phyloP scores from a whole-genome alignment of 192 early-diverging fungal genomes.

The Cladochytrium replicatum region DNA sequence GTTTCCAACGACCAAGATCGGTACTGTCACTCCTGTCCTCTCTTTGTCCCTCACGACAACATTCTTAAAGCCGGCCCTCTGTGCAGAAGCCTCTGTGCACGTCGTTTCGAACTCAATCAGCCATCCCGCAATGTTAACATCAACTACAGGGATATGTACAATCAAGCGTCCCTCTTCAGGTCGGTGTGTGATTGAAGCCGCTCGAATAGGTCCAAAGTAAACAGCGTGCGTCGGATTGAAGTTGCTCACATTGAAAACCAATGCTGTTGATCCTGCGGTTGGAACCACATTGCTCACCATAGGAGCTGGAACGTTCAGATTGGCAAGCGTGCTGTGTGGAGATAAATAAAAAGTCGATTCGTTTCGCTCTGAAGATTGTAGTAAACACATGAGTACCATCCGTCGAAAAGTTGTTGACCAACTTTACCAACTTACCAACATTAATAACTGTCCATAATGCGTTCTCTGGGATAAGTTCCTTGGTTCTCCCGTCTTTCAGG shows the following conservation, averaged over 20 bases:
- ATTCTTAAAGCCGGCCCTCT: slow-evolving; percentile 2
- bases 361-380: not conserved
- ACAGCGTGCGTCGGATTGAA: no score
- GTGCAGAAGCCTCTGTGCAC: slow-evolving; percentile 7
- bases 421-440: no score
- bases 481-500: slow-evolving; percentile 31
- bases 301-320: not conserved
- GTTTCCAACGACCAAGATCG: slow-evolving; percentile 10
- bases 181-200: slow-evolving; percentile 7
- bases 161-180: not conserved
- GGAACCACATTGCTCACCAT: slow-evolving; percentile 1
- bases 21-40: not conserved
- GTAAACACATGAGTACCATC: no score
- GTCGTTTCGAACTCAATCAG: not conserved
- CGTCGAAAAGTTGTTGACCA: no score
- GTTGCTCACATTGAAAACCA: no score
- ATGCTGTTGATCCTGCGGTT: no score
- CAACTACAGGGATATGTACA: not conserved
- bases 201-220: slow-evolving; percentile 4
- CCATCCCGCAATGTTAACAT: not conserved
- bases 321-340: not conserved
- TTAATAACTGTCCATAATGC: slow-evolving; percentile 92
- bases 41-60: not conserved
- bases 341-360: slow-evolving; percentile 2
- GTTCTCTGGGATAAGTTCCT: slow-evolving; percentile 78